A percentile compares a stretch with the other conserved stretches of the same genome.
These are phyloP conservation scores for Strigomonas galati DNA, from an alignment of 208 protist species.

Conservation along the genomic window DNA sequence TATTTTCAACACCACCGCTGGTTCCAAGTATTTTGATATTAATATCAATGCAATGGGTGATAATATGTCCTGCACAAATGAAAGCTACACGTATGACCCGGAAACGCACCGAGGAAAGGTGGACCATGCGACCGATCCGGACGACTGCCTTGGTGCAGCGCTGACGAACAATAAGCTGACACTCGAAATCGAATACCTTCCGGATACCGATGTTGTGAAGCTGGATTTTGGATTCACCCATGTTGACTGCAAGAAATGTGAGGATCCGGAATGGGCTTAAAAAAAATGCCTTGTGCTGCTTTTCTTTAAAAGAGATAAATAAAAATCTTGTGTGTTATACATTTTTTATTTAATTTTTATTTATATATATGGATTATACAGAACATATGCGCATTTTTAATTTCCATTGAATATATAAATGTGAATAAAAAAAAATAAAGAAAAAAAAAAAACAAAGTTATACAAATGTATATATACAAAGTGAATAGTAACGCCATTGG, in stretches of 20 bases:
- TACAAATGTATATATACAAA: no score
- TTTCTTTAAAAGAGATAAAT: no score
- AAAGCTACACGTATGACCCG: conserved; percentile 62
- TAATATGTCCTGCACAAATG: conserved; percentile 43
- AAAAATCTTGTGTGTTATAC: conserved; percentile 1
- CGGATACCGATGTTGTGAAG: conserved; percentile 33
- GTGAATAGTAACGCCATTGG: no score
- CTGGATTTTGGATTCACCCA: conserved; percentile 55
- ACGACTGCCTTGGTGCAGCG: conserved; percentile 63
- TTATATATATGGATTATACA: no score
- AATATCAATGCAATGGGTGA: conserved; percentile 37
- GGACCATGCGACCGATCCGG: conserved; percentile 32
- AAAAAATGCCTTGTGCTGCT: no score
- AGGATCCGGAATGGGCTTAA: not conserved
- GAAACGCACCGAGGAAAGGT: conserved; percentile 32
- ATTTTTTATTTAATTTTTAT: not conserved
- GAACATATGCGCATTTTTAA: no score
- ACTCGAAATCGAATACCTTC: conserved; percentile 39
- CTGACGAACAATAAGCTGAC: conserved; percentile 37
- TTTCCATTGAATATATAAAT: no score
- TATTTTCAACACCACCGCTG: not conserved
- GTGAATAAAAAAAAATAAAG: no score
- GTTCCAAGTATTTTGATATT: conserved; percentile 7
- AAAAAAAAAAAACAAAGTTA: no score
- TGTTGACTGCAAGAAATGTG: conserved; percentile 52